Conservation (phyloP, 1,139 yeast genomes). For the Diutina mesorugosa region DNA sequence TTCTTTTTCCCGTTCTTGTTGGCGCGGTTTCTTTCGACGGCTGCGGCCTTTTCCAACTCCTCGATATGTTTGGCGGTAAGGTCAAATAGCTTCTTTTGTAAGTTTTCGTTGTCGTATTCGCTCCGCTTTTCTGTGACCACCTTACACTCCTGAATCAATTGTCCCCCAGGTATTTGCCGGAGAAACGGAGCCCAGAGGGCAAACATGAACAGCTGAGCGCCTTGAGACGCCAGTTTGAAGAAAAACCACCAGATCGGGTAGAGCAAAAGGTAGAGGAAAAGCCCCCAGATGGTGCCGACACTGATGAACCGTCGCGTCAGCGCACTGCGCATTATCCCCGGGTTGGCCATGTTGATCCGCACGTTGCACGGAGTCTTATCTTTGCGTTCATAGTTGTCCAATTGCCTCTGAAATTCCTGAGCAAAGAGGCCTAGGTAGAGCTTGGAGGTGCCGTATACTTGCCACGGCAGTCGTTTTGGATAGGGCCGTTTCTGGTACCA, state of each 20-base stretch:
- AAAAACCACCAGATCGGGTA: constrained; percentile 80
- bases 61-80: constrained; percentile 20
- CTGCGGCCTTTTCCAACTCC: constrained; percentile 56
- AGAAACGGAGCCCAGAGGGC: constrained; percentile 66
- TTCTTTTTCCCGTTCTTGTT: constrained; percentile 11
- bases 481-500: constrained; percentile 52
- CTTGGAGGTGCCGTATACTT: constrained; percentile 71
- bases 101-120: constrained; percentile 48
- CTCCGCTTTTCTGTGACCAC: constrained; percentile 32
- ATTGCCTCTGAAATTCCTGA: constrained; percentile 57
- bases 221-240: constrained; percentile 61
- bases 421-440: constrained; percentile 62
- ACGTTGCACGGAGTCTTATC: constrained; percentile 62
- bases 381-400: constrained; percentile 42
- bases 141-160: constrained; percentile 60
- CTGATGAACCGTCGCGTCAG: constrained; percentile 70
- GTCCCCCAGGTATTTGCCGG: constrained; percentile 45
- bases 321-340: constrained; percentile 84
- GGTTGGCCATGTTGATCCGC: constrained; percentile 69
- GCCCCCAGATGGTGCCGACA: constrained; percentile 64
- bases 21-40: constrained; percentile 38
- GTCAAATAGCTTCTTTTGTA: constrained; percentile 40
- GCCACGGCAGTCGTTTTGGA: constrained; percentile 55
- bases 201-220: constrained; percentile 67
- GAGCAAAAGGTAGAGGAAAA: constrained; percentile 49